Percentiles rank a stretch among this genome's conserved stretches.
These are phyloP conservation scores for Blastomyces gilchristii DNA, from an alignment of 2,329 filamentous ascomycete genomes.

Conservation along the genomic window DNA sequence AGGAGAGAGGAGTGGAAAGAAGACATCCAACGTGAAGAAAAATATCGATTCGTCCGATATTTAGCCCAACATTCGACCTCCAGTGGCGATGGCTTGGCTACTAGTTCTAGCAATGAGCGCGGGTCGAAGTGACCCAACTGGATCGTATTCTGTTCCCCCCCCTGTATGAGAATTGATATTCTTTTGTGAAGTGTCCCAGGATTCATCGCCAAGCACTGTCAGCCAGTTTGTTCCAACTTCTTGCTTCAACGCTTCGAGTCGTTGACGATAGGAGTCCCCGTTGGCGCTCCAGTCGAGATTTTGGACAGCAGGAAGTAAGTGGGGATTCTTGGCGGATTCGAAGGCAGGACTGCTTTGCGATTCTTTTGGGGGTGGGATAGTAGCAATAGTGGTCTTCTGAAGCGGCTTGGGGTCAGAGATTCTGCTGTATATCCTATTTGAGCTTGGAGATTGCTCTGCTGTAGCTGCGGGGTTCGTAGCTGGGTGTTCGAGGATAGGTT, in stretches of 20 bases:
- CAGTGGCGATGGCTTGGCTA: conserved; percentile 34
- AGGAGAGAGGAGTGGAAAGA: not conserved
- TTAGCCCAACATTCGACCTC: conserved; percentile 31
- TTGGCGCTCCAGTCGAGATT: conserved; percentile 37
- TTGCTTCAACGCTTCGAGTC: conserved; percentile 74
- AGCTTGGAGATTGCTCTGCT: not conserved
- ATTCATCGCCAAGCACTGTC: conserved; percentile 71
- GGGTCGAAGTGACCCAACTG: conserved; percentile 24
- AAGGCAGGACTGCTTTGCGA: conserved; percentile 5
- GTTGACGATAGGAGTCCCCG: conserved; percentile 73
- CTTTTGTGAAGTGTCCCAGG: conserved; percentile 36
- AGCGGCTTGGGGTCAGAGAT: not conserved
- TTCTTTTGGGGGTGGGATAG: not conserved
- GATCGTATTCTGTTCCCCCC: conserved; percentile 25
- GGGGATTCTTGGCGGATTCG: conserved; percentile 9
- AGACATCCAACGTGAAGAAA: not conserved
- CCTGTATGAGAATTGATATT: conserved; percentile 22
- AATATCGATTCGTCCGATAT: not conserved
- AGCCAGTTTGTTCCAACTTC: conserved; percentile 84
- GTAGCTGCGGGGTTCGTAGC: not conserved
- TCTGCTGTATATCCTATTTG: not conserved
- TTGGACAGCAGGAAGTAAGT: conserved; percentile 20
- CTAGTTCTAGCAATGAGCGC: conserved; percentile 27
- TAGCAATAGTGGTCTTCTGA: not conserved
- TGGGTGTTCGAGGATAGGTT: not conserved